phyloP scores from a whole-genome alignment of 2,329 filamentous ascomycete genomes.

The Scortechinia acanthostroma region DNA sequence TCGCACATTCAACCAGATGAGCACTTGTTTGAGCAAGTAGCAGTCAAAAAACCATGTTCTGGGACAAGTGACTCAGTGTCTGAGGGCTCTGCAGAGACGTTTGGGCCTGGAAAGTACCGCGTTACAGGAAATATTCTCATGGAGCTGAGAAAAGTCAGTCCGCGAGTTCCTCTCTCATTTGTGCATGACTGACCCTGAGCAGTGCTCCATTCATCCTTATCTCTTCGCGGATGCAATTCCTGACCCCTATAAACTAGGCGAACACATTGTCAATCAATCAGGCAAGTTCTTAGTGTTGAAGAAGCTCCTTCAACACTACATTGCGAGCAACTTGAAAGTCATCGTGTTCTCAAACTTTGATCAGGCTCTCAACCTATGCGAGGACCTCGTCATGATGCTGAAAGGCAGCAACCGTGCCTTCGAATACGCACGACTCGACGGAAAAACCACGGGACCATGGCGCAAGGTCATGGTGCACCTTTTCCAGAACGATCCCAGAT shows the following conservation, averaged over 20 bases:
- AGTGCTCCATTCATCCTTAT: slow-evolving; percentile 1
- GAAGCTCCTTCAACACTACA: background rate
- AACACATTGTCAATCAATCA: background rate
- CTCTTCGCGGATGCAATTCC: background rate
- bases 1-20: too few relatives aligned
- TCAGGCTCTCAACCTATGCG: background rate
- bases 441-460: background rate
- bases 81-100: too few relatives aligned
- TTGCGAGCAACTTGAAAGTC: background rate
- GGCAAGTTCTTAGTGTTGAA: background rate
- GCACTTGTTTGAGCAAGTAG: too few relatives aligned
- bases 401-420: background rate
- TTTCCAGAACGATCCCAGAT: background rate
- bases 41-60: too few relatives aligned
- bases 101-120: too few relatives aligned
- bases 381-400: background rate
- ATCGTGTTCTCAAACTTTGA: background rate
- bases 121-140: too few relatives aligned
- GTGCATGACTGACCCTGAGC: too few relatives aligned
- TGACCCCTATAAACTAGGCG: background rate
- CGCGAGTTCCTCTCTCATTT: too few relatives aligned
- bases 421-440: background rate
- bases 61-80: too few relatives aligned
- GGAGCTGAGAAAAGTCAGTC: background rate
- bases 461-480: background rate